Conservation (phyloP, 2,329 filamentous ascomycete genomes). For the Falciphora oryzae region DNA sequence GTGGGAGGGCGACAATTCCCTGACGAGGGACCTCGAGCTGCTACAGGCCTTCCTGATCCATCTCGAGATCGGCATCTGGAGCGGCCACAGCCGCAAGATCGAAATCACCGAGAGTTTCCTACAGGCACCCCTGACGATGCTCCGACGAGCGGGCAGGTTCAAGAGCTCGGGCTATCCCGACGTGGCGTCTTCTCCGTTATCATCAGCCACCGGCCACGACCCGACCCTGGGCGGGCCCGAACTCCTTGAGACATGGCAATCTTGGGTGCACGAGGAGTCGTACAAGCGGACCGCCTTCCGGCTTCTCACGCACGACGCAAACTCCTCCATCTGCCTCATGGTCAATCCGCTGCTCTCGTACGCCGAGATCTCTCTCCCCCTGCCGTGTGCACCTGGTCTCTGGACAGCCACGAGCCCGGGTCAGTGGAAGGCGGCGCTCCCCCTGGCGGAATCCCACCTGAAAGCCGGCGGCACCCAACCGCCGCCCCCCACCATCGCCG, state of each 20-base stretch:
- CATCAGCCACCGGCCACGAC: too few species aligned
- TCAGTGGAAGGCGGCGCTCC: conserved; percentile 23
- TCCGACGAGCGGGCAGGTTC: conserved; percentile 25
- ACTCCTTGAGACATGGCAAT: not conserved
- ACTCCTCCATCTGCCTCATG: conserved; percentile 24
- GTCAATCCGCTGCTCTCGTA: conserved; percentile 26
- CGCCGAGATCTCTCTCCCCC: conserved; percentile 20
- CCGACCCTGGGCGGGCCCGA: too few species aligned
- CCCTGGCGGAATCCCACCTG: too few species aligned
- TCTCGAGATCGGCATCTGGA: conserved; percentile 31
- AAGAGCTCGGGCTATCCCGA: not conserved
- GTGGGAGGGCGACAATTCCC: conserved; percentile 29
- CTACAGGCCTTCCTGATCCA: conserved; percentile 28
- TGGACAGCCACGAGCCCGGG: conserved; percentile 16
- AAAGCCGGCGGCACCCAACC: too few species aligned
- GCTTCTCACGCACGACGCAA: conserved; percentile 25
- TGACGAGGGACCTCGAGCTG: conserved; percentile 25
- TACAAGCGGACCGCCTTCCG: conserved; percentile 25
- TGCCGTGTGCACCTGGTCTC: not conserved
- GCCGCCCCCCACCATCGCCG: conserved; percentile 18
- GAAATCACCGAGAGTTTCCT: conserved; percentile 34
- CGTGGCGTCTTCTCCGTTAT: too few species aligned
- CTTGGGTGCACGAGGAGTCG: conserved; percentile 25
- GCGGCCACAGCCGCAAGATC: conserved; percentile 30
- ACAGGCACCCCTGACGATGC: conserved; percentile 29